phyloP scores from a whole-genome alignment of 805 yeast species.

The Spathaspora hagerdaliae region DNA sequence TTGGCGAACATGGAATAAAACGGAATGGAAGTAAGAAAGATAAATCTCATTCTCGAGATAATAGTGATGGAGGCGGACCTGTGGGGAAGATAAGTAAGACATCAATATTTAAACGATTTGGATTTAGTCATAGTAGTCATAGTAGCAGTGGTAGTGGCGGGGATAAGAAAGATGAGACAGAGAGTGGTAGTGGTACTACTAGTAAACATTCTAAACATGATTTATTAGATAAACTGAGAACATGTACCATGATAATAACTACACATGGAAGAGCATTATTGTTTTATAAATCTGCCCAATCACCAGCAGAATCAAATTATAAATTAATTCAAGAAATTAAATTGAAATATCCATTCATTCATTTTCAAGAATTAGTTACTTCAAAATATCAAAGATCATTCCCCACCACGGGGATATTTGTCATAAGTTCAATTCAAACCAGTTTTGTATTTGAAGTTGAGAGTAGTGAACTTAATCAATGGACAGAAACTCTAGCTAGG shows the following conservation, averaged over 20 bases:
- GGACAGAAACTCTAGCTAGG: conserved; percentile 55
- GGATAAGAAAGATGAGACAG: conserved; percentile 4
- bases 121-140: conserved; percentile 2
- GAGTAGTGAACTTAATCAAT: conserved; percentile 44
- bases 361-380: conserved; percentile 55
- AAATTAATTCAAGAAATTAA: conserved; percentile 53
- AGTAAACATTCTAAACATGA: conserved; percentile 5
- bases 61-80: neutral
- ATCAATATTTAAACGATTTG: conserved; percentile 9
- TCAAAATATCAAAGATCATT: conserved; percentile 8
- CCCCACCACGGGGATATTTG: conserved; percentile 47
- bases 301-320: conserved; percentile 37
- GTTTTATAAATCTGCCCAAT: conserved; percentile 33
- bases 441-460: conserved; percentile 58
- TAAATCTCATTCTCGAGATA: neutral
- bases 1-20: neutral
- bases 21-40: neutral
- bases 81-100: neutral
- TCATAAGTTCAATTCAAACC: conserved; percentile 50
- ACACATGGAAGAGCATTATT: conserved; percentile 60
- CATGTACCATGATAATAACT: conserved; percentile 56
- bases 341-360: conserved; percentile 48
- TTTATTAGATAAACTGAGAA: conserved; percentile 35
- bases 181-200: too few species aligned
- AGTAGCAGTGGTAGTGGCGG: conserved; percentile 1